Evolutionary conservation across 768 basidiomycete genomes (phyloP).

Genomic region (Collybia sp.): DNA sequence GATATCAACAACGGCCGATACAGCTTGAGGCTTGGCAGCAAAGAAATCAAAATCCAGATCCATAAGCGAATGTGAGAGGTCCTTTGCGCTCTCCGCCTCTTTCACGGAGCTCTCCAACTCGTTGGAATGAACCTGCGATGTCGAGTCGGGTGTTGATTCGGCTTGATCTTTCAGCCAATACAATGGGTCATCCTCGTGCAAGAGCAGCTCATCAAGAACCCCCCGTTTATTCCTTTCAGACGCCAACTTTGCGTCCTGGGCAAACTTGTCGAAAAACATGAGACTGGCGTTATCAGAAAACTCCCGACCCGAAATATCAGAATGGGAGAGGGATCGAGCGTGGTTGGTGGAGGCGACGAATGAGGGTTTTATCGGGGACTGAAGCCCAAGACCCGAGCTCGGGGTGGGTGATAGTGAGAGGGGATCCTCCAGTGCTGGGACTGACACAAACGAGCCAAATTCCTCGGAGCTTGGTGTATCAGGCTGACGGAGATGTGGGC

Average conservation of each 20-base stretch:
- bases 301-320: too few relatives aligned
- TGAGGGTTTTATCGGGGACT: background rate
- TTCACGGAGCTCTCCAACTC: slow-evolving; percentile 4
- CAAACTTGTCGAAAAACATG: slow-evolving; percentile 59
- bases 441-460: slow-evolving; percentile 55
- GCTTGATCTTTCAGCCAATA: slow-evolving; percentile 42
- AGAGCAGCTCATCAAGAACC: slow-evolving; percentile 59
- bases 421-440: slow-evolving; percentile 45
- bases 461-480: slow-evolving; percentile 27
- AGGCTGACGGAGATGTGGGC: background rate
- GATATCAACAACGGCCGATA: slow-evolving; percentile 2
- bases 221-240: slow-evolving; percentile 46
- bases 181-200: slow-evolving; percentile 67
- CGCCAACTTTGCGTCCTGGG: slow-evolving; percentile 49
- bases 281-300: slow-evolving; percentile 25
- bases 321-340: background rate
- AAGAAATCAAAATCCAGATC: slow-evolving; percentile 36
- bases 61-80: slow-evolving; percentile 13
- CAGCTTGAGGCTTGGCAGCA: slow-evolving; percentile 7
- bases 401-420: slow-evolving; percentile 14
- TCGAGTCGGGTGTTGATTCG: background rate
- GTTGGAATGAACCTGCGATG: background rate
- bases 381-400: slow-evolving; percentile 1
- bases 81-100: background rate
- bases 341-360: background rate